Base-by-base conservation (phyloP, 371 early-diverging fungal species). In the Mucor racemosus region DNA sequence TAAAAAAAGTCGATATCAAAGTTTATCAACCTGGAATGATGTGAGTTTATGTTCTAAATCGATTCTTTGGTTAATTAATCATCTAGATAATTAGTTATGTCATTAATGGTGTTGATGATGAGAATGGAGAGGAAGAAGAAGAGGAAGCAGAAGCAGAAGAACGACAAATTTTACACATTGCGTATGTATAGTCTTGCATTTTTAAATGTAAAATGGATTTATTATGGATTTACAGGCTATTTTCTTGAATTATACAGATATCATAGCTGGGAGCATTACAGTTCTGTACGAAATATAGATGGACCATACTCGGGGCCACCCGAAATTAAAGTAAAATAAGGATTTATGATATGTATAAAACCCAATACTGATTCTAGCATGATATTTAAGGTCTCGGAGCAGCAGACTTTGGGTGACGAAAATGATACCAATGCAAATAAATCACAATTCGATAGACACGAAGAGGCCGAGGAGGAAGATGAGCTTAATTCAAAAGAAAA, bases 241-340 rank as follows among this genome's bases (percentile, higher is more conserved):
- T 26, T 26, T 26, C 26, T 26, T 26, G 26, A 26, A 26, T 26
- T 26, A 35, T 34, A 48, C 66, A 88, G 89, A 0, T 90, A 92
- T 72, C 93, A 94, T 68, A 87, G 87, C 44, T 94, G 93, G 89
- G 95, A 94, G 66, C 95, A 94, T 72, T 95, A 95, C 64, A 87
- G 88, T 17, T 93, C 94, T 0, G 85, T 94, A 13, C 76, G 92
- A 17, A 90, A 89, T 44, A 71, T 84, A 17, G 82, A 81, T 54
- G 91, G 91, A 0, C 92, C 91, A 4, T 76, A 78, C 39, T 75
- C 74, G 6, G 92, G 91, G 5, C 79, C 80, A 17, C 92, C 92
- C 4, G 77, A 86, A 17, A 88, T 90, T 15, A 82, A 81, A 40
- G 72, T 69, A 56, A 26, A 26, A 26, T 26, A 26, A 26, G 26